Percentiles rank a stretch among this genome's conserved stretches.
phyloP scores from a whole-genome alignment of 2,329 filamentous ascomycete genomes.

The Hawksworthiomyces lignivorus region DNA sequence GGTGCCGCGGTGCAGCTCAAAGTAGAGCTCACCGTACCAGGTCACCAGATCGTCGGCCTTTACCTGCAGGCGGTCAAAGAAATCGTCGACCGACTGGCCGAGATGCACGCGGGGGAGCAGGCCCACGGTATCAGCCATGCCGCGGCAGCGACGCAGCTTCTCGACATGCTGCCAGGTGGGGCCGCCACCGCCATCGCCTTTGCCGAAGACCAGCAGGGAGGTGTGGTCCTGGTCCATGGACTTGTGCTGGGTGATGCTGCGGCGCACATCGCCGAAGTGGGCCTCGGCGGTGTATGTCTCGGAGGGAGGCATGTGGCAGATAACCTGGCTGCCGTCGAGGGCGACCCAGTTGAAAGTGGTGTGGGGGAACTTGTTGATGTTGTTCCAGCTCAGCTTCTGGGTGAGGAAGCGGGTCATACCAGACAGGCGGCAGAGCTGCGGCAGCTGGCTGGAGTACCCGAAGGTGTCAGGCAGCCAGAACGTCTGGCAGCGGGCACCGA shows the following conservation, averaged over 20 bases:
- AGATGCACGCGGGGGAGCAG: conserved; percentile 69
- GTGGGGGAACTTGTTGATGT: conserved; percentile 98
- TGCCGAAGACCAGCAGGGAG: conserved; percentile 88
- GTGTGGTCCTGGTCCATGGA: conserved; percentile 89
- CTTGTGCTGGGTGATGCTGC: conserved; percentile 88
- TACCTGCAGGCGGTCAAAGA: conserved; percentile 78
- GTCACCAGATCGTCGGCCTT: conserved; percentile 76
- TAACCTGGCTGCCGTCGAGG: conserved; percentile 88
- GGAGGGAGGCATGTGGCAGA: conserved; percentile 94
- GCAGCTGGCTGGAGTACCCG: conserved; percentile 90
- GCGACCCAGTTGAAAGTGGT: conserved; percentile 99
- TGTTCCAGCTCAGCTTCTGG: conserved; percentile 99
- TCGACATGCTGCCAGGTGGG: conserved; percentile 92
- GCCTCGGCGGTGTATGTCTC: conserved; percentile 95
- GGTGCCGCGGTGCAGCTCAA: conserved; percentile 92
- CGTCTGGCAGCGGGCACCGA: conserved; percentile 78
- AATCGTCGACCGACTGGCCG: conserved; percentile 85
- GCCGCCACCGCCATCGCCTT: conserved; percentile 91
- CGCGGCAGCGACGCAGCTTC: conserved; percentile 86
- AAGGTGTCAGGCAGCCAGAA: conserved; percentile 99
- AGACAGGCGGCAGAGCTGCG: conserved; percentile 86
- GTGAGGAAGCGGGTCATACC: conserved; percentile 96
- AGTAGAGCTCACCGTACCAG: conserved; percentile 97
- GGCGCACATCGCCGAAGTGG: conserved; percentile 87
- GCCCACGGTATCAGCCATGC: conserved; percentile 71